Conservation (phyloP, 2,329 filamentous ascomycete genomes). For the Aureobasidium sp. region DNA sequence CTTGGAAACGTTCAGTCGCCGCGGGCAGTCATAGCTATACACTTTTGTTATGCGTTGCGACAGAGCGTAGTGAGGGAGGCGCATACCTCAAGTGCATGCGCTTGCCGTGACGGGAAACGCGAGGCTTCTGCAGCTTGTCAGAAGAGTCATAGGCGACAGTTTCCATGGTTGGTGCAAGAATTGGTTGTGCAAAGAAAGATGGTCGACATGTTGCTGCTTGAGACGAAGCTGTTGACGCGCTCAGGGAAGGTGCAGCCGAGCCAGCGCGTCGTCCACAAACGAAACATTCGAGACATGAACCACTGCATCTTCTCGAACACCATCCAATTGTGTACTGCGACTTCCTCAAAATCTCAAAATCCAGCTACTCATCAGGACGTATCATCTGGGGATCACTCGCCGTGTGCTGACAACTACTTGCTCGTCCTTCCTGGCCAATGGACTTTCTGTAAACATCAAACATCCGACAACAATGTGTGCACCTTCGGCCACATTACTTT, state of each 20-base stretch:
- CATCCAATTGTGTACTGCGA: neutral
- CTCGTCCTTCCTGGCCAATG: neutral
- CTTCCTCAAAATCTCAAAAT: neutral
- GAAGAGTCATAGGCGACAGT: neutral
- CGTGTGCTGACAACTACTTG: neutral
- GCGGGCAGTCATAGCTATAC: constrained; percentile 50
- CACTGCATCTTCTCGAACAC: neutral
- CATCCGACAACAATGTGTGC: neutral
- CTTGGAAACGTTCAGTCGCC: constrained; percentile 47
- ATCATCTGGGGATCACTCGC: neutral
- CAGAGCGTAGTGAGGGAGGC: neutral
- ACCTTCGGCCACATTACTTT: neutral
- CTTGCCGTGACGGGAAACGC: constrained; percentile 12
- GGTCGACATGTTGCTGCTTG: neutral
- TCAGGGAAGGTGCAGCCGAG: constrained; percentile 3
- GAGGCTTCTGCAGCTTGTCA: constrained; percentile 11
- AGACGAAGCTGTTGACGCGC: constrained; percentile 2
- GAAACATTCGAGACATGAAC: neutral
- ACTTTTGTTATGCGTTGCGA: neutral
- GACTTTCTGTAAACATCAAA: neutral
- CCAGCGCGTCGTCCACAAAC: neutral
- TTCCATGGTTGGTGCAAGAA: neutral
- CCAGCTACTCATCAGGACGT: neutral
- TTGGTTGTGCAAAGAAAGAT: neutral
- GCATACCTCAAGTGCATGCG: constrained; percentile 26